Base-by-base conservation (phyloP, 2,329 filamentous ascomycete genomes). In the Phaeosphaeria sp. region DNA sequence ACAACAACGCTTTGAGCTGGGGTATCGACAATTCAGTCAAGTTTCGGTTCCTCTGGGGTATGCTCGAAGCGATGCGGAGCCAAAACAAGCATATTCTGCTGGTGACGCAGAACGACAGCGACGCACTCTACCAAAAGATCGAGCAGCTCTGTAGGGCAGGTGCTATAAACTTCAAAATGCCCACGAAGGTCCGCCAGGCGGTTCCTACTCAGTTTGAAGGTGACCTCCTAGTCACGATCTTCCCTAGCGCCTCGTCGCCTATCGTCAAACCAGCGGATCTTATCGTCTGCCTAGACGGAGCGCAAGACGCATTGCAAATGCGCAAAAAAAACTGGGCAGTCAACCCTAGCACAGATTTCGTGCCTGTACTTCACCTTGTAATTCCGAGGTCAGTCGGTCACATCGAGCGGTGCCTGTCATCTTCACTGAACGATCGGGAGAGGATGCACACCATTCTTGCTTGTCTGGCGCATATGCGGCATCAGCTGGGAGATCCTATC, bases 331-430 rank as follows among this genome's bases (percentile, higher is more conserved):
- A 58, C 3, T 75, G 69, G 68, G 68, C 65, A 17, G 39, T 30
- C 7, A 67, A 68, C 18, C 57, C 67, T 13, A 61, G 65, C 24
- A 49, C 51, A 7, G 52, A 60, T 6, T 24, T 56, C 8, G 61
- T 69, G 6, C 75, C 75, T 6, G 51, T 81, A 3, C 59, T 81
- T 9, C 74, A 77, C 22, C 63, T 81, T 1, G 76, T 81, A 1
- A 74, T 81, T 30, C 77, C 79, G 1, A 67, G 72, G 39, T 74
- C 79, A 0, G 64, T 81, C 3, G 78, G 81, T 53, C 81, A 83
- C 60, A 75, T 82, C 49, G 75, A 81, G 53, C 72, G 72, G 9
- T 80, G 77, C 49, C 55, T 82, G 5, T 60, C 64, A 3, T 22
- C 61, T 11, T 59, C 57, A 1, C 27, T 69, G 7, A 56, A 66